A percentile compares a stretch with the other conserved stretches of the same genome.
These are phyloP conservation scores for Gossypium schwendimanii DNA, from an alignment of 441 rosid species.

Conservation along the genomic window DNA sequence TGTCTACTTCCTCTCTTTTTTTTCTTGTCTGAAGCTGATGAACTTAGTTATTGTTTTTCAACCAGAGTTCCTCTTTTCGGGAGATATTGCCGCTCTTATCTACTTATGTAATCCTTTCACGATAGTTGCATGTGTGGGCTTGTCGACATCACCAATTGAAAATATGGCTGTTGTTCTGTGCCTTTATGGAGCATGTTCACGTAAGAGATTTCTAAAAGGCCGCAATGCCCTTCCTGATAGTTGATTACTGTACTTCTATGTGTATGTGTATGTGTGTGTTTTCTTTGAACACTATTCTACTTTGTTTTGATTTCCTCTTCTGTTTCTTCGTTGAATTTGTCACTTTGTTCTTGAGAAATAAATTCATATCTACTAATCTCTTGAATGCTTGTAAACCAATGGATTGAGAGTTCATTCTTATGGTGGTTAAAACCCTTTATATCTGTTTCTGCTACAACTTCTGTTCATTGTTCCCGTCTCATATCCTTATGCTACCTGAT, in stretches of 20 bases:
- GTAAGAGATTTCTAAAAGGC: conserved; percentile 35
- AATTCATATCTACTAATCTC: neutral
- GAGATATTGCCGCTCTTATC: conserved; percentile 79
- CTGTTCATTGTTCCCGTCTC: neutral
- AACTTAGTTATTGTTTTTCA: conserved; percentile 1
- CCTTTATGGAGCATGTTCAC: conserved; percentile 67
- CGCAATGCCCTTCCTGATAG: neutral
- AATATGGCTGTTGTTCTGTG: conserved; percentile 58
- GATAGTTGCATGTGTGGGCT: conserved; percentile 72
- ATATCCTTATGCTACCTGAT: neutral
- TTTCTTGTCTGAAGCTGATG: conserved; percentile 18
- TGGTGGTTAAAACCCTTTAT: neutral
- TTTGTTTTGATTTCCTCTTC: neutral
- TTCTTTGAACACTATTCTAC: neutral
- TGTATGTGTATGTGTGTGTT: neutral
- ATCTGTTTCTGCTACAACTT: neutral
- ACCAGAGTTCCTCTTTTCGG: conserved; percentile 51
- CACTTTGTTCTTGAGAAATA: neutral
- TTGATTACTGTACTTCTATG: neutral
- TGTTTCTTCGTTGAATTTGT: neutral
- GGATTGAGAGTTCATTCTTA: neutral
- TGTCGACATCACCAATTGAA: conserved; percentile 82
- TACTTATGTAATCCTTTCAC: conserved; percentile 94
- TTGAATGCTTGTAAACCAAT: neutral
- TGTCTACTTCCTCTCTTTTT: neutral